A percentile compares a stretch with the other conserved stretches of the same genome.
Conservation (phyloP, 2,329 filamentous ascomycete species). For the Decorospora gaudefroyi region DNA sequence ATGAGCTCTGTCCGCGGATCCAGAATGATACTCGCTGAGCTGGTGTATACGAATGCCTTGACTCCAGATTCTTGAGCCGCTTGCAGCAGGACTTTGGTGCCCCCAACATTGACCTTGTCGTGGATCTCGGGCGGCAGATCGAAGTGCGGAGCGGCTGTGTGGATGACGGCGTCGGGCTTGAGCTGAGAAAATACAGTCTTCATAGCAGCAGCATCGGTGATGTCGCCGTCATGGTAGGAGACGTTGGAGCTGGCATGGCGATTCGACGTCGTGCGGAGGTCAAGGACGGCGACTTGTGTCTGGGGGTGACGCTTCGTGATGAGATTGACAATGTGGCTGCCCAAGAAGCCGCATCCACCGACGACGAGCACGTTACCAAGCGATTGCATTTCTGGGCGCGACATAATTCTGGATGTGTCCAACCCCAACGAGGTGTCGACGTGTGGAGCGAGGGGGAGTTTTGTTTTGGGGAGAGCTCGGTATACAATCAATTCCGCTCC, state of each 20-base stretch:
- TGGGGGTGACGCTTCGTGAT: conserved; percentile 50
- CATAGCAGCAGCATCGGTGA: conserved; percentile 53
- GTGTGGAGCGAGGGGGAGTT: not conserved
- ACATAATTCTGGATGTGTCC: too few relatives aligned
- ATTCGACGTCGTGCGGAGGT: conserved; percentile 51
- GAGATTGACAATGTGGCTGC: conserved; percentile 56
- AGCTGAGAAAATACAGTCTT: conserved; percentile 50
- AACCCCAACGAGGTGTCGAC: conserved; percentile 10
- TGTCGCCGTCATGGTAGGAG: conserved; percentile 56
- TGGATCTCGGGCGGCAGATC: conserved; percentile 48
- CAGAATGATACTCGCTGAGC: conserved; percentile 56
- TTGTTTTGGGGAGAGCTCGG: conserved; percentile 26
- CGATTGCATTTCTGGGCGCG: conserved; percentile 30
- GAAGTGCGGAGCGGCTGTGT: conserved; percentile 56
- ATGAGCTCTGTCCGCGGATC: conserved; percentile 52
- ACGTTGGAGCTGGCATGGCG: conserved; percentile 49
- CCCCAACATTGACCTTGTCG: conserved; percentile 58
- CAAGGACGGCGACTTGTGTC: conserved; percentile 54
- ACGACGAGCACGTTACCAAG: conserved; percentile 55
- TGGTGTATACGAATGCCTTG: conserved; percentile 60
- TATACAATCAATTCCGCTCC: conserved; percentile 18
- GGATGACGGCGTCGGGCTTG: conserved; percentile 55
- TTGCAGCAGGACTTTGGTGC: conserved; percentile 55
- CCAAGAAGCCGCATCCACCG: conserved; percentile 58
- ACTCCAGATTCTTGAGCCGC: conserved; percentile 55